Conservation (phyloP, 208 protist species). For the Crithidia acanthocephali region DNA sequence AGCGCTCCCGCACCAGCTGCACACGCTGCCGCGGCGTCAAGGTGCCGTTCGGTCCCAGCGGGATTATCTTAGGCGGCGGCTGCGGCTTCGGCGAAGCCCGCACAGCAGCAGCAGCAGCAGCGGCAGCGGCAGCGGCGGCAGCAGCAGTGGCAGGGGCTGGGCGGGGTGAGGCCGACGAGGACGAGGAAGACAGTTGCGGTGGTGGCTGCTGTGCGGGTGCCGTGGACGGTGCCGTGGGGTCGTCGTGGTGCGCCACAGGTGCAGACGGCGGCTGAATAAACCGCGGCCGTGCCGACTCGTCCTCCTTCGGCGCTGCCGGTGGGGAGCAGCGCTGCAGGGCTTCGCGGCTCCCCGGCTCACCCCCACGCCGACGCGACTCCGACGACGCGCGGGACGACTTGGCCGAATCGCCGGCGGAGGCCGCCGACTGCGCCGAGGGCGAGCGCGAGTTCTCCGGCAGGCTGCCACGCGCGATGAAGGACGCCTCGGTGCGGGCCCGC, state of each 20-base stretch:
- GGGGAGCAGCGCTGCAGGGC: background rate
- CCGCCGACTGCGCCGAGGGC: slow-evolving; percentile 13
- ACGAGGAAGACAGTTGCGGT: background rate
- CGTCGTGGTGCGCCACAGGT: background rate
- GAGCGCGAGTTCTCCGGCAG: slow-evolving; percentile 35
- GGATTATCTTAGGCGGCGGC: slow-evolving; percentile 43
- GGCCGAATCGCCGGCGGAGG: slow-evolving; percentile 11
- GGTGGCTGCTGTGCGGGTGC: background rate
- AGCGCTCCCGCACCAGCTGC: slow-evolving; percentile 72
- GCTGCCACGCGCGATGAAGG: slow-evolving; percentile 52
- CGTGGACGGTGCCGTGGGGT: slow-evolving; percentile 15
- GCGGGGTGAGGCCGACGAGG: too few species aligned
- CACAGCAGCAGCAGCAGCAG: background rate
- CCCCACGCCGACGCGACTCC: background rate
- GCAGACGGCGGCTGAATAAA: slow-evolving; percentile 29
- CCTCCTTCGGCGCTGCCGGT: background rate
- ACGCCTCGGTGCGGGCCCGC: slow-evolving; percentile 56
- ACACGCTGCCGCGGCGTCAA: slow-evolving; percentile 66
- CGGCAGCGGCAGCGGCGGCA: background rate
- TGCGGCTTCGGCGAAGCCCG: background rate
- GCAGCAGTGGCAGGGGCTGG: background rate
- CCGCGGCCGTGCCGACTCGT: slow-evolving; percentile 4
- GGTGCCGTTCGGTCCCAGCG: slow-evolving; percentile 69
- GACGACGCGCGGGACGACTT: slow-evolving; percentile 4
- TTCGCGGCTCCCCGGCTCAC: background rate